A percentile compares a stretch with the other conserved stretches of the same genome.
phyloP scores from a whole-genome alignment of 768 basidiomycete genomes.

The Lactifluus echinatus region DNA sequence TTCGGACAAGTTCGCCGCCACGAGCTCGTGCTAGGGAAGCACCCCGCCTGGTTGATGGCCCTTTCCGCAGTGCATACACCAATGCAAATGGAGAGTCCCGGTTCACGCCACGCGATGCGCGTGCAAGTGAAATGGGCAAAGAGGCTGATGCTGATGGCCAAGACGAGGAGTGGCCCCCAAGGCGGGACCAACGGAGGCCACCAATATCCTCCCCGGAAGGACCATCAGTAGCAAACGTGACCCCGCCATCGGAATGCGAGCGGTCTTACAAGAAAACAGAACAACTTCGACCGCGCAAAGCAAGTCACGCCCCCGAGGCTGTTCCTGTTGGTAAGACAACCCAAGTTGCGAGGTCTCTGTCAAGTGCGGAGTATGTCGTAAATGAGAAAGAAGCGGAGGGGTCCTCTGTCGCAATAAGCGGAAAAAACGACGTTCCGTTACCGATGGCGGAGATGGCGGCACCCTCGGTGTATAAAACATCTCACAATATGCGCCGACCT shows the following conservation, averaged over 20 bases:
- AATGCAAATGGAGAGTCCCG: slow-evolving; percentile 15
- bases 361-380: not conserved
- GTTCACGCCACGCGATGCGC: slow-evolving; percentile 1
- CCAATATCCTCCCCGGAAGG: not conserved
- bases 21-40: slow-evolving; percentile 10
- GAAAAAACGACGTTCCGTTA: not conserved
- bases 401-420: not conserved
- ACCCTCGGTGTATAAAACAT: not conserved
- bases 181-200: not conserved
- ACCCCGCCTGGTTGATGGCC: slow-evolving; percentile 22
- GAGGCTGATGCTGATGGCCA: not conserved
- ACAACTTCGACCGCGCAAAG: not conserved
- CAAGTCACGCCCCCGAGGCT: not conserved
- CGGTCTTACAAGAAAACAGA: not conserved
- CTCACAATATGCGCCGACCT: not conserved
- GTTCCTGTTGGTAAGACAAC: not conserved
- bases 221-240: not conserved
- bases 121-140: slow-evolving; percentile 8
- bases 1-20: not conserved
- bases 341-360: not conserved
- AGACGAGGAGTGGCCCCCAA: slow-evolving; percentile 6
- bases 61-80: slow-evolving; percentile 23
- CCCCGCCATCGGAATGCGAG: not conserved
- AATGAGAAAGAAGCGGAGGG: not conserved
- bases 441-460: not conserved